A percentile compares a stretch with the other conserved stretches of the same genome.
phyloP scores from a whole-genome alignment of 176 grass and related monocot species.

The Melocanna baccifera region DNA sequence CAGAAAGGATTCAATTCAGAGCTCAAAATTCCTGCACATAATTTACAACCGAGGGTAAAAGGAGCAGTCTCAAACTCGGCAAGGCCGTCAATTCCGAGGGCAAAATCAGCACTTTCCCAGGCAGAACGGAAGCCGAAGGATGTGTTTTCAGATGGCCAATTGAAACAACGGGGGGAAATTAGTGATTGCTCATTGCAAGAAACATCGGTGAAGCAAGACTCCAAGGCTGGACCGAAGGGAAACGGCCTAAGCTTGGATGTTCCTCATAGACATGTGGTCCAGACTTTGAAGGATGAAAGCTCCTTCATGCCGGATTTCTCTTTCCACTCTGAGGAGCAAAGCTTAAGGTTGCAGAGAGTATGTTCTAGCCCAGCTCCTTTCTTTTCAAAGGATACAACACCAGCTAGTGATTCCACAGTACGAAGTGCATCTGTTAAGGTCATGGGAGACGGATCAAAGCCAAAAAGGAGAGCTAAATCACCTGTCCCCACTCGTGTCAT shows the following conservation, averaged over 20 bases:
- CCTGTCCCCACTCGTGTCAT: constrained; percentile 56
- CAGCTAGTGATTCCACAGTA: background rate
- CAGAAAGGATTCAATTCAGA: constrained; percentile 14
- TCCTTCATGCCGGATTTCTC: constrained; percentile 38
- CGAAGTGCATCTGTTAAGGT: constrained; percentile 17
- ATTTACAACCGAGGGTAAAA: constrained; percentile 5
- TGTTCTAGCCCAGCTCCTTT: constrained; percentile 52
- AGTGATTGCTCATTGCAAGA: constrained; percentile 11
- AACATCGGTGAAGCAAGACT: background rate
- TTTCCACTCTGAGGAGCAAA: constrained; percentile 60
- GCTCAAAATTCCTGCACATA: constrained; percentile 2
- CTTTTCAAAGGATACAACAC: background rate
- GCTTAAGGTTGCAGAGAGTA: constrained; percentile 40
- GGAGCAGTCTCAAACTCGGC: background rate
- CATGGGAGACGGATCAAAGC: constrained; percentile 19
- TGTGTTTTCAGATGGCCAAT: constrained; percentile 30
- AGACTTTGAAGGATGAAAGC: background rate
- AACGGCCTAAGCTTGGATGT: constrained; percentile 31
- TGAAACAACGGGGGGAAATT: background rate
- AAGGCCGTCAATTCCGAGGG: constrained; percentile 32
- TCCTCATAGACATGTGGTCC: background rate
- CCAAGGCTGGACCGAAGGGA: background rate
- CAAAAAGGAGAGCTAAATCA: constrained; percentile 55
- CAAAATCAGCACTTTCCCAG: constrained; percentile 19
- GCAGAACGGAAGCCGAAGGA: constrained; percentile 36